Evolutionary conservation across 2,329 filamentous ascomycete genomes (phyloP).

Genomic region (Pestalotiopsis sp.): DNA sequence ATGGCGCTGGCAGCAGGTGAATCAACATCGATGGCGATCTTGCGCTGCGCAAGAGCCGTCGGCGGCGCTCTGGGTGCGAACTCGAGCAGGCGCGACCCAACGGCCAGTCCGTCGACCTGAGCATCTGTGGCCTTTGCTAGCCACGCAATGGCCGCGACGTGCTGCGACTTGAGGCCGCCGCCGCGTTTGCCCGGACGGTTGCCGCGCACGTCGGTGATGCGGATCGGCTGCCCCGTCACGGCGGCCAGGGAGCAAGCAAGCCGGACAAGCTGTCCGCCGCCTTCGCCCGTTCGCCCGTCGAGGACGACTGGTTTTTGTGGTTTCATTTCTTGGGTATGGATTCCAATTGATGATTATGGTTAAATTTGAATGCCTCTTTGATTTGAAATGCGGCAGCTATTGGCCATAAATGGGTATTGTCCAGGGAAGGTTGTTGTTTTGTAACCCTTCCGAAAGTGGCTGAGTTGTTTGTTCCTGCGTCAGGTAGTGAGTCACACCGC

Average conservation of each 20-base stretch:
- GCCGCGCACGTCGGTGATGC: constrained; percentile 57
- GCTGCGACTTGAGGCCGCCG: constrained; percentile 60
- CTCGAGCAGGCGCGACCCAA: constrained; percentile 54
- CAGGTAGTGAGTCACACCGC: not conserved
- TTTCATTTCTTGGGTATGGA: constrained; percentile 14
- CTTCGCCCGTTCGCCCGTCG: constrained; percentile 62
- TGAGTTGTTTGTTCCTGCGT: not conserved
- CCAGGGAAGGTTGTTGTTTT: not conserved
- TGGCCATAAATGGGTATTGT: not conserved
- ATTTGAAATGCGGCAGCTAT: not conserved
- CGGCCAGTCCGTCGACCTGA: constrained; percentile 49
- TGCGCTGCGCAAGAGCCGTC: constrained; percentile 41
- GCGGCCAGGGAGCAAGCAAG: constrained; percentile 59
- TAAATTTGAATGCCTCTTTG: not conserved
- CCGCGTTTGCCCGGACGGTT: constrained; percentile 47
- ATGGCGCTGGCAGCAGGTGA: constrained; percentile 57
- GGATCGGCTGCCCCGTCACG: constrained; percentile 55
- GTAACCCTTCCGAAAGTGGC: not conserved
- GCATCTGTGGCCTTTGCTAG: constrained; percentile 56
- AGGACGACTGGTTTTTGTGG: constrained; percentile 40
- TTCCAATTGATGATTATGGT: not conserved
- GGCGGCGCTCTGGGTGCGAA: constrained; percentile 47
- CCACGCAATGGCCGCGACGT: constrained; percentile 58
- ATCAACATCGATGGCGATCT: constrained; percentile 52
- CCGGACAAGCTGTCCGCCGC: constrained; percentile 64